Base-by-base conservation (phyloP, 768 basidiomycete genomes). In the Gelatoporia subvermispora region DNA sequence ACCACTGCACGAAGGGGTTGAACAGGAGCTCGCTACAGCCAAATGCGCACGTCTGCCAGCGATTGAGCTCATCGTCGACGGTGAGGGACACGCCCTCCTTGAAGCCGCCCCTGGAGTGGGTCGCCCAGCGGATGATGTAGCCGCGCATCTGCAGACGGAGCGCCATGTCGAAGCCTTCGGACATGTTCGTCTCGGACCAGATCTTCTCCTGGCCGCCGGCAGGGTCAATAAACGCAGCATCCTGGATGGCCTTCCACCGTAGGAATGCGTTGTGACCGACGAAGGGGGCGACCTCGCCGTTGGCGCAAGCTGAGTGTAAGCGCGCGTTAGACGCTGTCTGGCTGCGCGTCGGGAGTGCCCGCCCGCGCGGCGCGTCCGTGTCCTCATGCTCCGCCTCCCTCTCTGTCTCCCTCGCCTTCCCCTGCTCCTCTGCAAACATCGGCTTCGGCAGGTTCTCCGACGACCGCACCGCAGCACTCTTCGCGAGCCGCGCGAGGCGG, bases 81-180 rank as follows among this genome's bases (percentile, higher is more conserved):
- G 93, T 93, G 15, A 95, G 73, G 1, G 86, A 88, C 16, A 95
- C 93, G 51, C 93, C 93, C 65, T 95, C 93, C 68, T 92, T 88
- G 73, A 93, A 94, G 4, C 77, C 84, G 43, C 89, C 82, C 35
- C 83, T 75, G 4, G 82, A 85, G 67, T 95, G 94, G 3, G 87
- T 88, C 21, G 91, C 87, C 91, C 88, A 86, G 28, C 66, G 66
- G 49, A 71, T 69, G 57, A 68, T 67, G 49, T 62, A 70, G 8
- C 68, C 73, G 42, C 69, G 71, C 63, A 85, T 70, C 59, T 90
- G 77, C n/a, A 82, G 64, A 25, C 72, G 59, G 35, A 78, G 72
- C 8, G 73, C 84, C 81, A 85, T 76, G 74, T 85, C 65, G 73
- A 86, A 71, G 76, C 90, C 81, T 54, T 84, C 82, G 22, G 78